phyloP scores from a whole-genome alignment of 2,329 filamentous ascomycete genomes.

The Trichophyton verrucosum region DNA sequence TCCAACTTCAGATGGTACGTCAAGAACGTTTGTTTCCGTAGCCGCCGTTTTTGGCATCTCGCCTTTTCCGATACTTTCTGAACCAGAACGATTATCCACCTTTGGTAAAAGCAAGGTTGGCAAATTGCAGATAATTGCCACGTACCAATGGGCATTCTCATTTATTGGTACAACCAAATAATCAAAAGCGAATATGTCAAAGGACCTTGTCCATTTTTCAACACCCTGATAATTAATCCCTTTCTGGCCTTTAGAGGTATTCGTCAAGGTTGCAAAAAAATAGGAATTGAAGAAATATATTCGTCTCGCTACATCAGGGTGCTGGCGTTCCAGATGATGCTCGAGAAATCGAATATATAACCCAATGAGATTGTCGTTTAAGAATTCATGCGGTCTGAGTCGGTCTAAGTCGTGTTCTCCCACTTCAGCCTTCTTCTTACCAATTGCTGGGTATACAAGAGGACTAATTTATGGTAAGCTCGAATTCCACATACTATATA shows the following conservation, averaged over 20 bases:
- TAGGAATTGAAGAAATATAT: conserved; percentile 89
- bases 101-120: conserved; percentile 31
- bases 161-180: conserved; percentile 90
- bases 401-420: conserved; percentile 44
- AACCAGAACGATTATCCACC: background rate
- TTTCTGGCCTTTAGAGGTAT: conserved; percentile 39
- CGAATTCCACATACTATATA: background rate
- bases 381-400: conserved; percentile 69
- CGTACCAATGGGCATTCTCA: conserved; percentile 78
- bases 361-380: conserved; percentile 86
- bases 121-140: conserved; percentile 89
- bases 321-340: conserved; percentile 42
- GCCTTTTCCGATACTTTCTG: background rate
- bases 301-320: conserved; percentile 46
- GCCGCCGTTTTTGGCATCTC: background rate
- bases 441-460: conserved; percentile 34
- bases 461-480: conserved; percentile 19
- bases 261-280: conserved; percentile 70
- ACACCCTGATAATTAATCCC: conserved; percentile 75
- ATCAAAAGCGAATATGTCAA: conserved; percentile 74
- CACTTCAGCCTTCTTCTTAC: conserved; percentile 37
- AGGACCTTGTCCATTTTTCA: conserved; percentile 71
- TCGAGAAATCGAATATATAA: conserved; percentile 75
- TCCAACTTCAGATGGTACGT: background rate
- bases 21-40: background rate